Conservation (phyloP, 2,329 filamentous ascomycete species). For the Talaromyces sp. region DNA sequence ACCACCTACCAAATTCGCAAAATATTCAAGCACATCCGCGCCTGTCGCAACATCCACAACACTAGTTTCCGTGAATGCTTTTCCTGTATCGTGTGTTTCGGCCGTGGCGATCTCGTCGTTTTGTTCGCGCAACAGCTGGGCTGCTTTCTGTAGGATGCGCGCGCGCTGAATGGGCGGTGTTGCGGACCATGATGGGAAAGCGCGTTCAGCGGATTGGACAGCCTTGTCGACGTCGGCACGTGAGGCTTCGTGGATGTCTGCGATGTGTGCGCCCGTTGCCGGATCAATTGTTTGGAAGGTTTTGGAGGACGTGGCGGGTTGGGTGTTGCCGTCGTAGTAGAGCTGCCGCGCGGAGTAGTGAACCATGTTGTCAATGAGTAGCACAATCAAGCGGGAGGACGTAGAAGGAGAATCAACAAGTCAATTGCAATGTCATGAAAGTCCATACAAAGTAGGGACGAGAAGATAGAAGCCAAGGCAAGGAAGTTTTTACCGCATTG, state of each 20-base stretch:
- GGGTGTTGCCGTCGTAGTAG: constrained; percentile 70
- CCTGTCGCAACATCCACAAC: constrained; percentile 80
- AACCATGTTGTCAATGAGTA: constrained; percentile 27
- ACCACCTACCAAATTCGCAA: constrained; percentile 72
- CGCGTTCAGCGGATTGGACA: constrained; percentile 65
- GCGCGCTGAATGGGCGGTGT: constrained; percentile 72
- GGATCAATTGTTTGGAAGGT: constrained; percentile 74
- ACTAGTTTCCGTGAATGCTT: constrained; percentile 79
- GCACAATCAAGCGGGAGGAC: neutral
- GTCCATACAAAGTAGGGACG: too few relatives aligned
- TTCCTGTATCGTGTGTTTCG: constrained; percentile 83
- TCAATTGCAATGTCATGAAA: neutral
- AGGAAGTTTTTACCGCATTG: neutral
- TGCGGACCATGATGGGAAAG: constrained; percentile 72
- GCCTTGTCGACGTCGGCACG: constrained; percentile 66
- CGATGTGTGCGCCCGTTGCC: constrained; percentile 64
- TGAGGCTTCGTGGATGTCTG: constrained; percentile 69
- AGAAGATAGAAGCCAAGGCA: neutral
- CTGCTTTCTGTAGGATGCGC: constrained; percentile 73
- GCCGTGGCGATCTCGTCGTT: constrained; percentile 76
- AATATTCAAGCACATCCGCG: constrained; percentile 82
- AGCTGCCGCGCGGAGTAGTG: constrained; percentile 58
- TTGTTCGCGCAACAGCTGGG: constrained; percentile 66
- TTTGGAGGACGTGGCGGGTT: constrained; percentile 56
- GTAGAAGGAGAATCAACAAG: neutral